Base-by-base conservation (phyloP, 441 rosid genomes). In the Erysimum cheiri region DNA sequence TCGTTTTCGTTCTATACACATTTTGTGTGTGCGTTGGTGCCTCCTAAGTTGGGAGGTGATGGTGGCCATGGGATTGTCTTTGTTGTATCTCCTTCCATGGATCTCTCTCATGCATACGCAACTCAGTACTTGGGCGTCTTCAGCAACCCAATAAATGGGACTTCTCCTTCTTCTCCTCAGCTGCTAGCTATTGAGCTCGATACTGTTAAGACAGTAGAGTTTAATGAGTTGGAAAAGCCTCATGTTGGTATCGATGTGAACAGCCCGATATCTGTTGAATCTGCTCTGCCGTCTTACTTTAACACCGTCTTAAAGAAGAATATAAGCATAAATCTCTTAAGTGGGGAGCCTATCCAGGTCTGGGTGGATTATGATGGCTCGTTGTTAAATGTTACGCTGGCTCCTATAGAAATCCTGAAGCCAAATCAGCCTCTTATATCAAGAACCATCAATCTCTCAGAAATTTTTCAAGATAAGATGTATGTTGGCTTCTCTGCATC, bases 111-210 rank as follows among this genome's bases (percentile, higher is more conserved):
- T n/a, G 66, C 53, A 2, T 1, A 3, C 1, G 3, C 66, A 19
- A 29, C 31, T 47, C 50, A 37, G 26, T 65, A 3, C 29, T 19
- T 72, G 31, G 77, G 77, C 0, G 60, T 72, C 2, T 72, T 72
- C 41, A 64, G 6, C 60, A 11, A 7, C 40, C 3, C 37, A 37
- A 37, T 24, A 12, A 52, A 57, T 22, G 33, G 22, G 10, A 33
- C 3, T 59, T 32, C 62, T 59, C 22, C 62, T 1, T 50, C 32
- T 55, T 32, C 73, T 32, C 15, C 71, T 19, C 59, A 11, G 9
- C 33, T 72, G 6, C 43, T 72, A n/a, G 77, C 71, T 72, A 39
- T 72, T 48, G 77, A 72, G 54, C 77, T 72, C 0, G 77, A 72
- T 10, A 13, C 64, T 48, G 43, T 48, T 4, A 2, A 26, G 19